A percentile compares a stretch with the other conserved stretches of the same genome.
These are phyloP conservation scores for Rhizopogon hawkerae DNA, from an alignment of 1,284 basidiomycete species.

Conservation along the genomic window DNA sequence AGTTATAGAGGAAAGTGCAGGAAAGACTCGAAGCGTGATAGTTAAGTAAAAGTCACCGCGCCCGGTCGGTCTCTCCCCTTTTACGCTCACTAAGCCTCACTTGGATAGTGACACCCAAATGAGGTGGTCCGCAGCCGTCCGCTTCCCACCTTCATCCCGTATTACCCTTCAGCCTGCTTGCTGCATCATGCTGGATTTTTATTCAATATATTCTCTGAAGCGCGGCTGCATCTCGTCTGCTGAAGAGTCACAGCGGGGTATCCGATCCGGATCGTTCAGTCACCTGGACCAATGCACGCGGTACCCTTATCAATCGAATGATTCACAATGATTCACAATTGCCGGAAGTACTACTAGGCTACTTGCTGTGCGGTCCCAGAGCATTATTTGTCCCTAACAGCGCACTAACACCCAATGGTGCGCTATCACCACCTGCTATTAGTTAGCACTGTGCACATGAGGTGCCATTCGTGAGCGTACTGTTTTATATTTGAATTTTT, in stretches of 20 bases:
- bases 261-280: too few relatives aligned
- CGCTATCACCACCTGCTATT: not conserved
- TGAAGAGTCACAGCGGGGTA: not conserved
- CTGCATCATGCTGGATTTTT: not conserved
- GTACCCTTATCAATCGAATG: not conserved
- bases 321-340: constrained; percentile 3
- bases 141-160: constrained; percentile 23
- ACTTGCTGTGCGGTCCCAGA: not conserved
- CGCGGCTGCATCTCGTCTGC: not conserved
- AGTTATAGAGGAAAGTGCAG: constrained; percentile 2
- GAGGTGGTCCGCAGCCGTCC: constrained; percentile 19
- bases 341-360: not conserved
- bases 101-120: constrained; percentile 14
- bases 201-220: not conserved
- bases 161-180: not conserved
- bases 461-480: too few relatives aligned
- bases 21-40: constrained; percentile 11
- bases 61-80: constrained; percentile 12
- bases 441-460: too few relatives aligned
- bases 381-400: constrained; percentile 7
- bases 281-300: not conserved
- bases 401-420: constrained; percentile 25
- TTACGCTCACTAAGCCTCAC: constrained; percentile 16
- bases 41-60: constrained; percentile 7
- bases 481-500: too few relatives aligned